Evolutionary conservation across 805 yeast species (phyloP).

Genomic region (Saturnispora zaruensis): DNA sequence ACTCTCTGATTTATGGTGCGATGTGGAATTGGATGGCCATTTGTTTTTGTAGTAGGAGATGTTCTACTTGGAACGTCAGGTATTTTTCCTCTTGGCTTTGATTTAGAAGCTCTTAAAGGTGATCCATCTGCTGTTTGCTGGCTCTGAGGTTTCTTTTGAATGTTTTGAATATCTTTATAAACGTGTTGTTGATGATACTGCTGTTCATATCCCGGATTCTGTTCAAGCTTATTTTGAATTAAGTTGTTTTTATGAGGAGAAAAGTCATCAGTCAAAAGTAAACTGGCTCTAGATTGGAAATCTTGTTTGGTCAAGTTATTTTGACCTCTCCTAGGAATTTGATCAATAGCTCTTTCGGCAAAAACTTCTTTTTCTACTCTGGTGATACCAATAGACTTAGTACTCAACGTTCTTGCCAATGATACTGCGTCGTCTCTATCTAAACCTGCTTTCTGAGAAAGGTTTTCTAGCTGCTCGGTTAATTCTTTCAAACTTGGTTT

Average conservation of each 20-base stretch:
- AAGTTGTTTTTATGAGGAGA: slow-evolving; percentile 4
- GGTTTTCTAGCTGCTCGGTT: slow-evolving; percentile 64
- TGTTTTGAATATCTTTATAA: slow-evolving; percentile 13
- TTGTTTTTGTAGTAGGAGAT: not conserved
- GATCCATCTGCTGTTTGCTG: slow-evolving; percentile 8
- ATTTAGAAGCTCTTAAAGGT: slow-evolving; percentile 11
- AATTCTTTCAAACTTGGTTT: slow-evolving; percentile 62
- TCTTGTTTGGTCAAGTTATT: slow-evolving; percentile 2
- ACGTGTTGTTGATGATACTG: slow-evolving; percentile 11
- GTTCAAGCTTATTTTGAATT: not conserved
- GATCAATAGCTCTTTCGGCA: slow-evolving; percentile 15
- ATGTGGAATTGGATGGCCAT: not conserved
- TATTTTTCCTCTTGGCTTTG: slow-evolving; percentile 8
- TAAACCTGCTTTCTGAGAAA: slow-evolving; percentile 71
- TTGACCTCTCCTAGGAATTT: not conserved
- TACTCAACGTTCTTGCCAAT: slow-evolving; percentile 69
- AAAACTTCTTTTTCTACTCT: slow-evolving; percentile 39
- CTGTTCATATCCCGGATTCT: not conserved
- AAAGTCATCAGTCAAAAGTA: slow-evolving; percentile 10
- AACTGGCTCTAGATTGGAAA: slow-evolving; percentile 10
- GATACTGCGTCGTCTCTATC: slow-evolving; percentile 76
- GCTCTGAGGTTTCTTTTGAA: slow-evolving; percentile 8
- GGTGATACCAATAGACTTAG: slow-evolving; percentile 55
- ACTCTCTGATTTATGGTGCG: slow-evolving; percentile 1
- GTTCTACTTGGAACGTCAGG: slow-evolving; percentile 1